phyloP scores from a whole-genome alignment of 345 rosid genomes.

The Syzygium oleosum region DNA sequence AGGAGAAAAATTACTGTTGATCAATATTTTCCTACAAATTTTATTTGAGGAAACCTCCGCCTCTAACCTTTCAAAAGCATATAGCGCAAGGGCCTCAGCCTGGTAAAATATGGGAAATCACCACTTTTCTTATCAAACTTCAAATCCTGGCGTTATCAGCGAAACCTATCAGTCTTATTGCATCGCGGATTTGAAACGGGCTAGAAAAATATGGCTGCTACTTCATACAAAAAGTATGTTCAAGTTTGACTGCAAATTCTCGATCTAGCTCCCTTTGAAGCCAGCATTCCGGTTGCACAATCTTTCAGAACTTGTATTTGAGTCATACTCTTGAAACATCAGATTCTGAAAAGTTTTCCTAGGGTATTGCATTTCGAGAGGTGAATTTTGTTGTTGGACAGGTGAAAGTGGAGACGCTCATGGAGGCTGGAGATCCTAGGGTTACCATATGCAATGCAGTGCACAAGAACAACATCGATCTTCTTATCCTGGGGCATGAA shows the following conservation, averaged over 20 bases:
- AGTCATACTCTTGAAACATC: neutral
- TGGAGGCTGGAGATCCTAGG: slow-evolving; percentile 27
- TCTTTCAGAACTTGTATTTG: neutral
- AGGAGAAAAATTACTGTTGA: neutral
- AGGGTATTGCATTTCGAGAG: neutral
- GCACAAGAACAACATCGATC: slow-evolving; percentile 10
- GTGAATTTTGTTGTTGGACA: slow-evolving; percentile 2
- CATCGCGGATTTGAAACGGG: neutral
- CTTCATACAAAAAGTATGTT: neutral
- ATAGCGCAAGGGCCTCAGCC: neutral
- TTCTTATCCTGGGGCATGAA: slow-evolving; percentile 19
- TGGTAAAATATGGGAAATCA: neutral
- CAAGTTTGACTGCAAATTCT: neutral
- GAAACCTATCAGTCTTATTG: neutral
- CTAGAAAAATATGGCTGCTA: neutral
- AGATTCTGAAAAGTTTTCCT: neutral
- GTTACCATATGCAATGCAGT: slow-evolving; percentile 21
- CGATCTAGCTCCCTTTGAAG: neutral
- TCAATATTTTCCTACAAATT: neutral
- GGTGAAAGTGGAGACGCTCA: slow-evolving; percentile 35
- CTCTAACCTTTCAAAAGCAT: neutral
- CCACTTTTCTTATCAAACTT: neutral
- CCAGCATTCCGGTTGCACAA: neutral
- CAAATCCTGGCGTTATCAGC: neutral
- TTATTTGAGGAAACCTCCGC: neutral